Evolutionary conservation across 2,329 filamentous ascomycete species (phyloP).

Genomic region (Cladosporium sp.): DNA sequence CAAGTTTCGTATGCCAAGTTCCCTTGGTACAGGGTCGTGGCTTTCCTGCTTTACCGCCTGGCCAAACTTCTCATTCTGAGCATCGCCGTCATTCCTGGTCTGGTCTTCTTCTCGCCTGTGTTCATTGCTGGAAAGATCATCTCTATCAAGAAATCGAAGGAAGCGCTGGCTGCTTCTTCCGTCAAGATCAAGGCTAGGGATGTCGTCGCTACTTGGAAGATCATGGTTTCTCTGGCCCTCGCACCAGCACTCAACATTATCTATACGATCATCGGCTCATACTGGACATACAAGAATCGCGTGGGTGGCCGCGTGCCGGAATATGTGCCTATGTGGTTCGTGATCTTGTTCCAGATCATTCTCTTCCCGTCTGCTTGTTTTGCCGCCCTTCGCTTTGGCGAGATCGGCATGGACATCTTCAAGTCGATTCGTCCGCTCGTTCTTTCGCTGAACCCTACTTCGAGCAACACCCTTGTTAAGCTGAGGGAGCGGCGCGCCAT

Average conservation of each 20-base stretch:
- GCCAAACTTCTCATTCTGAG: slow-evolving; percentile 70
- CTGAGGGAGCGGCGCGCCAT: slow-evolving; percentile 66
- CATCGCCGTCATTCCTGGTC: slow-evolving; percentile 75
- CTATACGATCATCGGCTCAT: slow-evolving; percentile 68
- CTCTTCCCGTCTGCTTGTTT: slow-evolving; percentile 86
- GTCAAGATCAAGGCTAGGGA: slow-evolving; percentile 86
- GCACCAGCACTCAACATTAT: slow-evolving; percentile 76
- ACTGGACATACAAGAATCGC: slow-evolving; percentile 74
- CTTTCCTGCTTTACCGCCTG: slow-evolving; percentile 72
- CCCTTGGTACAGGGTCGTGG: slow-evolving; percentile 67
- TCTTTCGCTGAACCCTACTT: slow-evolving; percentile 76
- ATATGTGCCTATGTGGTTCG: slow-evolving; percentile 71
- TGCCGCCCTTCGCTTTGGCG: slow-evolving; percentile 86
- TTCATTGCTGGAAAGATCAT: slow-evolving; percentile 80
- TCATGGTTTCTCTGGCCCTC: slow-evolving; percentile 78
- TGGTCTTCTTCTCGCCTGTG: slow-evolving; percentile 80
- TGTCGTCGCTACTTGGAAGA: slow-evolving; percentile 91
- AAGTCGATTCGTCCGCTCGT: slow-evolving; percentile 88
- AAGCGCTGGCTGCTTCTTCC: slow-evolving; percentile 75
- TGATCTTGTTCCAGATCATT: slow-evolving; percentile 68
- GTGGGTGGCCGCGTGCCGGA: slow-evolving; percentile 74
- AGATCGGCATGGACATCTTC: slow-evolving; percentile 97
- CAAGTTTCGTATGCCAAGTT: slow-evolving; percentile 89
- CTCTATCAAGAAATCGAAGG: slow-evolving; percentile 72
- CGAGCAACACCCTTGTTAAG: slow-evolving; percentile 69